These are phyloP conservation scores for Boletellus deceptivus DNA, from an alignment of 1,284 basidiomycete genomes.

Conservation along the genomic window DNA sequence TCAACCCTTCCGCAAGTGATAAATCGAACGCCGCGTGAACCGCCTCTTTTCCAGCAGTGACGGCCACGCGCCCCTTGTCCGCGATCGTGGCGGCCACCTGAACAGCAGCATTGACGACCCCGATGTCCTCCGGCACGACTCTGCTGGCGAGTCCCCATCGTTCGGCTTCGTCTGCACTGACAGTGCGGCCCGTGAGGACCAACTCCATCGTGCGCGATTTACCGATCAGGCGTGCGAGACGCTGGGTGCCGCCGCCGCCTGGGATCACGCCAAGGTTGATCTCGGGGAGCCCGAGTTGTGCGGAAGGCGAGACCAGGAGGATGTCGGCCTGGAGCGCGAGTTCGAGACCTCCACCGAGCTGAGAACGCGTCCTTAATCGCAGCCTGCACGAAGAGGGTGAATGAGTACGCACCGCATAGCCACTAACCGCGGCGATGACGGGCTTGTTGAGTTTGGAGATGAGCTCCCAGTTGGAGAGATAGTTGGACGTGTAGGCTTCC, in stretches of 20 bases:
- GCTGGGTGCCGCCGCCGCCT: slow-evolving; percentile 82
- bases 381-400: neutral
- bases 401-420: slow-evolving; percentile 75
- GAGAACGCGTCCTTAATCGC: neutral
- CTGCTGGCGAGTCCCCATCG: slow-evolving; percentile 83
- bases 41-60: slow-evolving; percentile 92
- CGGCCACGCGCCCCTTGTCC: slow-evolving; percentile 81
- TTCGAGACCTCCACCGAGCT: slow-evolving; percentile 97
- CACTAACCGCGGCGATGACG: slow-evolving; percentile 93
- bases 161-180: slow-evolving; percentile 83
- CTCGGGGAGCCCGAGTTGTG: slow-evolving; percentile 95
- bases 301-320: slow-evolving; percentile 90
- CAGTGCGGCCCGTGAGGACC: slow-evolving; percentile 82
- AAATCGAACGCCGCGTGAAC: slow-evolving; percentile 92
- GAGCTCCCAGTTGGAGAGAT: slow-evolving; percentile 85
- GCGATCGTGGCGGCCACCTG: slow-evolving; percentile 81
- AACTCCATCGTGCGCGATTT: slow-evolving; percentile 97
- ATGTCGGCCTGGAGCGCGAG: slow-evolving; percentile 97
- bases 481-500: slow-evolving; percentile 87
- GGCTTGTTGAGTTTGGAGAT: slow-evolving; percentile 84
- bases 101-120: slow-evolving; percentile 88
- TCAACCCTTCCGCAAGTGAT: slow-evolving; percentile 78
- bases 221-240: slow-evolving; percentile 84
- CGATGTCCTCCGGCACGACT: slow-evolving; percentile 74
- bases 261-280: slow-evolving; percentile 98